Conservation (phyloP, 1,139 yeast genomes). For the Nakaseomyces sp. region DNA sequence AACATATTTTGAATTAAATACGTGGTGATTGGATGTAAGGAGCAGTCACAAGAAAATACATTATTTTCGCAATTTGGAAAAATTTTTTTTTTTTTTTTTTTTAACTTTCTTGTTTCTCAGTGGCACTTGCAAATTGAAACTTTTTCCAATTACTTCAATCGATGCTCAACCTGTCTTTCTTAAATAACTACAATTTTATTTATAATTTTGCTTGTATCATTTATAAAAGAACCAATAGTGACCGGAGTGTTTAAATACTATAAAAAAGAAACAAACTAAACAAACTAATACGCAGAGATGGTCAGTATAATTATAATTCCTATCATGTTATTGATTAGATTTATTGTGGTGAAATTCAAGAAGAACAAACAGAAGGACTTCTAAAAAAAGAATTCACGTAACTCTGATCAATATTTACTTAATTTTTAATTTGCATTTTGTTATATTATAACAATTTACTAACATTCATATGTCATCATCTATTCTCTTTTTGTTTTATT, state of each 20-base stretch:
- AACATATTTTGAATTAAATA: no score
- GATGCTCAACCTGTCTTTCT: no score
- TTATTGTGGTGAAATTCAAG: neutral
- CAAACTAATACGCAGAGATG: conserved; percentile 79
- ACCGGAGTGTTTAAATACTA: conserved; percentile 74
- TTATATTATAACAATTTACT: no score
- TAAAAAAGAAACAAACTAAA: conserved; percentile 31
- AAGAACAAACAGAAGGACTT: neutral
- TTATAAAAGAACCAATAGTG: conserved; percentile 28
- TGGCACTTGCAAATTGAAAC: neutral
- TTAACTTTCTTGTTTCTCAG: neutral
- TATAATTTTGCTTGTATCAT: neutral
- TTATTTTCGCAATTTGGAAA: no score
- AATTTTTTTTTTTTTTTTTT: neutral
- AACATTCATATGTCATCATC: no score
- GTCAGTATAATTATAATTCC: conserved; percentile 54
- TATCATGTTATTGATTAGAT: conserved; percentile 11
- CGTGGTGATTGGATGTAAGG: no score
- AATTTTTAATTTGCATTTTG: neutral
- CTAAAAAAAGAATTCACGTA: neutral
- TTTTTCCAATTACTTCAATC: no score
- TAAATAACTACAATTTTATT: no score
- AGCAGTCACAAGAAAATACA: no score
- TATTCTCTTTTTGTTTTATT: no score
- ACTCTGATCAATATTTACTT: neutral